phyloP scores from a whole-genome alignment of 2,329 filamentous ascomycete genomes.

The Ophiosphaerella korrae region DNA sequence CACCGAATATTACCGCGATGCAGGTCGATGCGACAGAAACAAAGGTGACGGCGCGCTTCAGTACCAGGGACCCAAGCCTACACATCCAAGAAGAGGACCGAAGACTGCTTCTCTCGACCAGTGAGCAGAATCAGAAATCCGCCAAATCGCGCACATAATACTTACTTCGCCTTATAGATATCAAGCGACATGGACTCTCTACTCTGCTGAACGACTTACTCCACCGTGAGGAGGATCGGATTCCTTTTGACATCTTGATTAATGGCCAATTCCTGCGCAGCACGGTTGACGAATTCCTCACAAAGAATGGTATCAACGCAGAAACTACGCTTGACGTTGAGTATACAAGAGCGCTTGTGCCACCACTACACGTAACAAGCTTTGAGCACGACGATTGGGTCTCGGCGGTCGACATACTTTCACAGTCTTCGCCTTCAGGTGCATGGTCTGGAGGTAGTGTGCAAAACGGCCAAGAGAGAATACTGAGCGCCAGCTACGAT shows the following conservation, averaged over 20 bases:
- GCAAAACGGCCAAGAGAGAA: conserved; percentile 66
- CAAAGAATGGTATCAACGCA: conserved; percentile 81
- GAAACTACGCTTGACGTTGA: conserved; percentile 88
- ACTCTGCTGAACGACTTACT: conserved; percentile 67
- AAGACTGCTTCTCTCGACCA: conserved; percentile 39
- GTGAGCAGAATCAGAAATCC: conserved; percentile 23
- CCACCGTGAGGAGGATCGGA: conserved; percentile 62
- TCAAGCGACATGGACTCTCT: conserved; percentile 55
- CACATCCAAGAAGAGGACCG: conserved; percentile 41
- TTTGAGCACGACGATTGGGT: conserved; percentile 99
- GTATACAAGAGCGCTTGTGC: conserved; percentile 90
- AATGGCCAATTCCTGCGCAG: conserved; percentile 91
- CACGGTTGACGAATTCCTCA: conserved; percentile 88
- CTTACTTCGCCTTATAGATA: conserved; percentile 25
- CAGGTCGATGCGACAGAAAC: conserved; percentile 32
- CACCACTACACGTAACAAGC: conserved; percentile 84
- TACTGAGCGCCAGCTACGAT: conserved; percentile 94
- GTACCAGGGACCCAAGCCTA: conserved; percentile 40
- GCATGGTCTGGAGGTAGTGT: conserved; percentile 57
- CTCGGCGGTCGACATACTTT: conserved; percentile 81
- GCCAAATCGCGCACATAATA: background rate
- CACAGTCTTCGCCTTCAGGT: conserved; percentile 66
- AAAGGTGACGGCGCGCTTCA: conserved; percentile 44
- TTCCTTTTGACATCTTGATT: conserved; percentile 93
- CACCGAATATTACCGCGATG: conserved; percentile 20